Evolutionary conservation across 108 stramenopile species (phyloP), one percentile per base, ranked within the genome.

Genomic region (Skeletonema menzelii): DNA sequence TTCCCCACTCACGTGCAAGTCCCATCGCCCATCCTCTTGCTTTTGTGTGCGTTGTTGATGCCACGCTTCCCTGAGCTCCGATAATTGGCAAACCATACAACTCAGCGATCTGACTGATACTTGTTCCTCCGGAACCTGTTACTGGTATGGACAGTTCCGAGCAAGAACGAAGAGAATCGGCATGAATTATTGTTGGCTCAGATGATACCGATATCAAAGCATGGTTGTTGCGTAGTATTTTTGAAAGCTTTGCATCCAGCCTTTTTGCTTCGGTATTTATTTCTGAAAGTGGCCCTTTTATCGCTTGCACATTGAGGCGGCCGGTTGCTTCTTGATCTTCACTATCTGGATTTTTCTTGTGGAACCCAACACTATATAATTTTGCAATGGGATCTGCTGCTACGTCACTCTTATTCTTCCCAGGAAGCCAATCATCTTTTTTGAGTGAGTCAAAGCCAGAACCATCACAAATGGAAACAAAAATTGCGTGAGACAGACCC

Each of bases 21-120:
- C 86, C 85, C 59, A 72, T 34, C 14, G 78, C 69, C 75, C 76
- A 91, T 1, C 86, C 84, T 14, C 87, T 67, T 0, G 90, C 90
- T 66, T 86, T 68, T 24, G 91, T 87, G 24, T 66, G 63, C 7
- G 88, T 71, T 10, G 88, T 92, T 28, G 87, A 87, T 11, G 88
- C 86, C 12, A 92, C 88, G 4, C 83, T 84, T 49, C 91, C 91
- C 11, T 88, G 87, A 17, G 88, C 76, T 10, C 91, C 91, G 19
- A 86, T 76, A 42, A 89, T 57, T 62, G 60, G 62, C 12, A 88
- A 22, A 28, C 74, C 76, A 32, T 84, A 73, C 22, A 31, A 27
- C 12, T 76, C 63, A 7, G 80, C 69, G 17, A 84, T 77, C 31
- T 57, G 38, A n/a, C 86, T 67, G 30, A 90, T 62, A 46, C 84